phyloP scores from a whole-genome alignment of 306 rosid species.

The Quercus agrifolia region DNA sequence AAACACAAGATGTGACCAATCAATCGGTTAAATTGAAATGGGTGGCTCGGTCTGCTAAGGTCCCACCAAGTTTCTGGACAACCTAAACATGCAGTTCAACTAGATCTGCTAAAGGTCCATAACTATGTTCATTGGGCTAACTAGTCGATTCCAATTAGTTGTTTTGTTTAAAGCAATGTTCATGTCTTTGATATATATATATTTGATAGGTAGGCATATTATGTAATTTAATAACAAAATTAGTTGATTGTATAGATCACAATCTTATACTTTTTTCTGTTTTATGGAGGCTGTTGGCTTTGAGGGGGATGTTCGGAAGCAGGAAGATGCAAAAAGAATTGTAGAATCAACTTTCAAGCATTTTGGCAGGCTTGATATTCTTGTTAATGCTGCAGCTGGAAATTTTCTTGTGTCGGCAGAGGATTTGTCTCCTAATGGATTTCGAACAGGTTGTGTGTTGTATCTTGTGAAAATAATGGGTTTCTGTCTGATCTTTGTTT shows the following conservation, averaged over 20 bases:
- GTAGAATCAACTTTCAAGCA: constrained; percentile 65
- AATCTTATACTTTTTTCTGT: not conserved
- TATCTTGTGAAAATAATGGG: not conserved
- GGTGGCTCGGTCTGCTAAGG: not conserved
- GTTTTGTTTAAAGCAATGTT: not conserved
- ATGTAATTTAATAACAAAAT: not conserved
- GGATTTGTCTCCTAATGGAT: constrained; percentile 92
- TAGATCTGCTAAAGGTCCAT: not conserved
- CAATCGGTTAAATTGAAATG: not conserved
- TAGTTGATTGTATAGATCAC: not conserved
- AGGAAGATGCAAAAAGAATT: constrained; percentile 73
- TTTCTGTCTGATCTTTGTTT: not conserved
- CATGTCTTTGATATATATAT: not conserved
- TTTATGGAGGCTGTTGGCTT: constrained; percentile 61
- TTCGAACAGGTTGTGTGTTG: constrained; percentile 68
- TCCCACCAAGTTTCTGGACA: not conserved
- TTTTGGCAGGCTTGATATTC: constrained; percentile 79
- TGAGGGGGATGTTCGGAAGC: constrained; percentile 88
- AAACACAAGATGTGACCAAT: not conserved
- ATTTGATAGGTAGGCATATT: not conserved
- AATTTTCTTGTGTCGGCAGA: constrained; percentile 79
- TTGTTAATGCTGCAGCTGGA: constrained; percentile 91
- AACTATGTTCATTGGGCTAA: not conserved
- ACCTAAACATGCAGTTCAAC: not conserved
- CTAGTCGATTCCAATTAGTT: not conserved